A percentile compares a stretch with the other conserved stretches of the same genome.
phyloP scores from a whole-genome alignment of 352 stramenopile species.

The Phytophthora aleatoria region DNA sequence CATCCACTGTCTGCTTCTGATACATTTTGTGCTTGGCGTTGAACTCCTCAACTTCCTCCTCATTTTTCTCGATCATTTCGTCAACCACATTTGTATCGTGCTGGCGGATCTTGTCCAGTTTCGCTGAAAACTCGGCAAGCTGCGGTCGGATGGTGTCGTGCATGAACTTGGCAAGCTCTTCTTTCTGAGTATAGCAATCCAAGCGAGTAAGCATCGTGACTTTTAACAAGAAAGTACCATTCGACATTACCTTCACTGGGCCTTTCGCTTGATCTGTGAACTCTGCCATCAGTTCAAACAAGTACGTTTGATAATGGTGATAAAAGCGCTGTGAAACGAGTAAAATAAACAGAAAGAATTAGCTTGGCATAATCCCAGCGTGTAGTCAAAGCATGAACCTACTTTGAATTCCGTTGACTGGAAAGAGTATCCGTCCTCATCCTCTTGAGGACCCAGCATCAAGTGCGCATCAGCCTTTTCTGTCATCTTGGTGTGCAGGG shows the following conservation, averaged over 20 bases:
- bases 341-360: conserved; percentile 6
- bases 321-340: conserved; percentile 61
- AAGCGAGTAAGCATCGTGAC: background rate
- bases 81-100: conserved; percentile 59
- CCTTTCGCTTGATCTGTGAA: conserved; percentile 74
- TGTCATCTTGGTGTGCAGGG: conserved; percentile 68
- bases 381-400: background rate
- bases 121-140: conserved; percentile 53
- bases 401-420: conserved; percentile 79
- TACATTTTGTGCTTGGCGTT: conserved; percentile 65
- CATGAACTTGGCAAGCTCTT: conserved; percentile 71
- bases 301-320: conserved; percentile 66
- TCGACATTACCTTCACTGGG: conserved; percentile 50
- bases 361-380: background rate
- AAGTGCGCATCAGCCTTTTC: conserved; percentile 63
- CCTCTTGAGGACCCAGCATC: conserved; percentile 41
- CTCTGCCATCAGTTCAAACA: conserved; percentile 72
- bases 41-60: conserved; percentile 55
- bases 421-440: conserved; percentile 67
- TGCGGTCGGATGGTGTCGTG: conserved; percentile 61
- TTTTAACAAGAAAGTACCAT: background rate
- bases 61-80: conserved; percentile 61
- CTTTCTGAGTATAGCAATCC: conserved; percentile 38
- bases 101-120: conserved; percentile 67
- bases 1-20: conserved; percentile 57